Evolutionary conservation across 192 early-diverging fungal species (phyloP), one percentile per base, ranked within the genome.

Genomic region (Coemansia sp.): DNA sequence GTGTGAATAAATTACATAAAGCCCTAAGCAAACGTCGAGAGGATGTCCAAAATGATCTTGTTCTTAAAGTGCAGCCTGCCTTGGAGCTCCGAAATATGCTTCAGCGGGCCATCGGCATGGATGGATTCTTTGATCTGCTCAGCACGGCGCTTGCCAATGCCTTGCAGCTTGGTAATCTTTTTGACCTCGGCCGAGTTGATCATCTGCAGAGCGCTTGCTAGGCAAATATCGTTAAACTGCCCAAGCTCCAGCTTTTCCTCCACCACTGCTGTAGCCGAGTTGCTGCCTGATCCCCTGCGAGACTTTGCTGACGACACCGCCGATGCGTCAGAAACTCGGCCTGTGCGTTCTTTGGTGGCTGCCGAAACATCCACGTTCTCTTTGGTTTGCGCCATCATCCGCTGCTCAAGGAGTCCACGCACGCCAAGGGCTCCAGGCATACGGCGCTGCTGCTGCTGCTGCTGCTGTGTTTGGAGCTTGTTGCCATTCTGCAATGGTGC

Each of bases 121-220:
- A 86, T 72, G 10, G 67, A 74, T 12, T 65, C 83, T 21, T 84
- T 71, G 30, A 89, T 89, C 62, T 84, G 80, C 71, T 85, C 78
- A 2, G 88, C 88, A 6, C 88, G 79, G 8, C 85, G 83, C 65
- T 86, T 85, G 39, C 88, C 88, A 38, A 89, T 86, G 14, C 83
- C 84, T 60, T 86, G 84, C 12, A 89, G 67, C 52, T 78, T 77
- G 72, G 77, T 85, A 23, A 89, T 81, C 49, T 75, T 74, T 55
- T 84, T 86, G 23, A 84, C 69, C 20, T 81, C 78, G 26, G 73
- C 81, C 45, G 78, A 77, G 53, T 89, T 89, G 63, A 89, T 76
- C 62, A 88, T 77, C 59, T 83, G 77, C 66, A 88, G 72, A 2
- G 79, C 79, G 36, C 79, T 82, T 8, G 79, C 79, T 57, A 77